Evolutionary conservation across 164 flowering plant genomes (phyloP).

Genomic region (Aristolochia contorta): DNA sequence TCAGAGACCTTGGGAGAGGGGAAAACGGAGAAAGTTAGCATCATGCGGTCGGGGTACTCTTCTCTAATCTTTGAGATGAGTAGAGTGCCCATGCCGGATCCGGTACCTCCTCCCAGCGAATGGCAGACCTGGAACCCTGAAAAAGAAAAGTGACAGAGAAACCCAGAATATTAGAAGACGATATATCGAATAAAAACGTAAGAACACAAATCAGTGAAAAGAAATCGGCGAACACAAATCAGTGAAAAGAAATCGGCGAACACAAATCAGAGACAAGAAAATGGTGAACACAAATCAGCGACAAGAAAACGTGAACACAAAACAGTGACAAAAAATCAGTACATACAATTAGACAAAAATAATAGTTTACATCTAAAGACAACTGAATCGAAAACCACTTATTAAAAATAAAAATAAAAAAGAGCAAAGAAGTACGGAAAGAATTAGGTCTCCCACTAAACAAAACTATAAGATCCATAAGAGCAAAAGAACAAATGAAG

Average conservation of each 20-base stretch:
- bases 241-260: not conserved
- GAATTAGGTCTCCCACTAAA: too few species aligned
- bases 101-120: conserved; percentile 46
- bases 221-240: not conserved
- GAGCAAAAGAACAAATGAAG: too few species aligned
- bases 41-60: conserved; percentile 42
- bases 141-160: not conserved
- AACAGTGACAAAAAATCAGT: too few species aligned
- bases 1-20: conserved; percentile 43
- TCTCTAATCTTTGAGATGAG: conserved; percentile 36
- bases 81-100: conserved; percentile 44
- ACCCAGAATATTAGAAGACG: not conserved
- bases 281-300: too few species aligned
- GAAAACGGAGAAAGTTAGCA: conserved; percentile 39
- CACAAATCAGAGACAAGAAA: too few species aligned
- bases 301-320: too few species aligned
- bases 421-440: too few species aligned
- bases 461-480: too few species aligned
- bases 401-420: too few species aligned
- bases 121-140: conserved; percentile 42
- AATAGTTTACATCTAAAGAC: too few species aligned
- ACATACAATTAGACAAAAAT: too few species aligned
- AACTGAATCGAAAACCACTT: too few species aligned
- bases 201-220: not conserved
- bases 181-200: not conserved